Base-by-base conservation (phyloP, 2,329 filamentous ascomycete genomes). In the Amphichorda felina region DNA sequence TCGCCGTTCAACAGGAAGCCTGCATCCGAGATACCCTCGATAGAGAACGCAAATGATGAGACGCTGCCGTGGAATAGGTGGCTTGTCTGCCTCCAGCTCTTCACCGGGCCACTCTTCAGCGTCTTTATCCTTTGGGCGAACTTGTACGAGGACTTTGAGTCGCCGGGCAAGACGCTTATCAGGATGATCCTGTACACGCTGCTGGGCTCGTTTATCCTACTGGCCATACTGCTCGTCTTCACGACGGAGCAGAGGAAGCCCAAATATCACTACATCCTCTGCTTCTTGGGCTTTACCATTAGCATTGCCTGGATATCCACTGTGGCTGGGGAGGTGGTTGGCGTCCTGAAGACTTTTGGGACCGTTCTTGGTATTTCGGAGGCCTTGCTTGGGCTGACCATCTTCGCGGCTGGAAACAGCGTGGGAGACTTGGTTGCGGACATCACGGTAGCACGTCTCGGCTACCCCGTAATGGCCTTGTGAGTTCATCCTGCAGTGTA, bases 361-460 rank as follows among this genome's bases (percentile, higher is more conserved):
- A 83, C 96, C 21, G 85, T 98, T 34, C 64, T 94, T 38, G 80
- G 83, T 50, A 98, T 98, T 52, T 91, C 82, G 13, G 91, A 98
- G 57, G 91, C 91, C 4, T 85, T 98, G 42, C 71, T 98, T 9
- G 91, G 91, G 2, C 71, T 98, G 35, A 98, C 91, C 13, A 80
- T 98, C 37, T 98, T 98, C 55, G 91, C 91, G 3, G 86, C 95
- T 24, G 91, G 91, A 19, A 98, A 98, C 58, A 94, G 85, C 8
- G 70, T 96, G 8, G 89, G 91, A 26, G 91, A 98, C 50, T 68
- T 98, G 13, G 86, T 98, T 8, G 89, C 91, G 13, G 83, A 98
- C 53, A 83, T 96, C 36, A 98, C 91, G 0, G 83, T 98, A 26
- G 91, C 91, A 4, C 76, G 85, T 24, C 74, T 98, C 3, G 91